Percentiles rank a stretch among this genome's conserved stretches.
These are phyloP conservation scores for Trichoderma cornu-damae DNA, from an alignment of 2,329 filamentous ascomycete genomes.

Conservation along the genomic window DNA sequence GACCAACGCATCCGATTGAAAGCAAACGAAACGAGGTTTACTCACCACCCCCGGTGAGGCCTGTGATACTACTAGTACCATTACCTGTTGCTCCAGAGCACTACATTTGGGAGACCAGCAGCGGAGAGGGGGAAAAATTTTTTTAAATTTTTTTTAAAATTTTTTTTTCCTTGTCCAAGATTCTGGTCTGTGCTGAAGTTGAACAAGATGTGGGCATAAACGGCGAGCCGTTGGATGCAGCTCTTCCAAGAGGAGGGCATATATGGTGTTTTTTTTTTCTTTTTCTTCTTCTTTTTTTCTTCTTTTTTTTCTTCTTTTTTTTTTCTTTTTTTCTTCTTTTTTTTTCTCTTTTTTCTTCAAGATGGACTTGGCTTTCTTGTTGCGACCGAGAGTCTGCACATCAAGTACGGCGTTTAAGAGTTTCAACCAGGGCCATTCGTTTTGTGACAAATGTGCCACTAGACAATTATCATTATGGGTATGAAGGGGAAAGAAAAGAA, in stretches of 20 bases:
- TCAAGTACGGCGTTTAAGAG: conserved; percentile 4
- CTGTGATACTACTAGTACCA: background rate
- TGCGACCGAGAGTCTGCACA: background rate
- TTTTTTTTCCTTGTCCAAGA: background rate
- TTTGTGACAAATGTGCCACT: background rate
- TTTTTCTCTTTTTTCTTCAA: no score
- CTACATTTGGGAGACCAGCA: background rate
- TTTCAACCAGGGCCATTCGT: background rate
- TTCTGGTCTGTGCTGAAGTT: background rate
- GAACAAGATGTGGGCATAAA: background rate
- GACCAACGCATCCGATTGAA: conserved; percentile 77
- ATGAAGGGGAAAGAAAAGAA: no score
- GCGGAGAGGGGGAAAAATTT: no score
- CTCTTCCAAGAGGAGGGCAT: background rate
- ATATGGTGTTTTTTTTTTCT: no score
- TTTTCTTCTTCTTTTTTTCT: no score
- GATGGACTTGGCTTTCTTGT: background rate
- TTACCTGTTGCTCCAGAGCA: no score
- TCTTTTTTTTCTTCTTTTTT: no score
- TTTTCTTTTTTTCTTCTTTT: no score
- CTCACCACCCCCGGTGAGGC: background rate
- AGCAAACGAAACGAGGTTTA: background rate
- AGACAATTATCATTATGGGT: background rate
- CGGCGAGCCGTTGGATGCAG: background rate
- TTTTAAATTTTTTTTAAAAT: no score